Base-by-base conservation (phyloP, 2,329 filamentous ascomycete genomes). In the Exophiala sideris region DNA sequence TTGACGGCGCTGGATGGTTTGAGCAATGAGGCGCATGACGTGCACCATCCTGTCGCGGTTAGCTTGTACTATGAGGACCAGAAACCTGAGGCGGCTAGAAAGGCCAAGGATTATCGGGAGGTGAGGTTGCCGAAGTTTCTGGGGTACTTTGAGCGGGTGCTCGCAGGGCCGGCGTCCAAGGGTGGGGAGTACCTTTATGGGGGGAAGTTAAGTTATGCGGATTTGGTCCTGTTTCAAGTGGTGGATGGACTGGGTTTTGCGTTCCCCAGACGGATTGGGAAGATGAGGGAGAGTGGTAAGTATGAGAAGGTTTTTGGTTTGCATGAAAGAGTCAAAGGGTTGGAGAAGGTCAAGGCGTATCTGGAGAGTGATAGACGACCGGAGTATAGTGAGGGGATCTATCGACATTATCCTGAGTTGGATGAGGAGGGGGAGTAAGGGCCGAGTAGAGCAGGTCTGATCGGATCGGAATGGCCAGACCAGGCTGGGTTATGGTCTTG, bases 211-310 rank as follows among this genome's bases (percentile, higher is more conserved):
- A 88, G 83, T 0, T 89, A 87, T 68, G 88, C 87, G 11, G 88
- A 92, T 66, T 73, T 87, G 45, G 85, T 87, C 2, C 66, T 91
- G 1, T 91, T 86, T 75, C 87, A 90, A 70, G 83, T 86, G 57
- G 56, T 86, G 32, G 77, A 85, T 62, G 84, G 84, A 2, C 53
- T 64, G 41, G 54, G 21, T 12, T 87, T 80, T 69, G 84, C 87
- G 11, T 91, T 91, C 63, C 86, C 86, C 1, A 88, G 85, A 62
- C 83, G 87, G 34, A 68, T 87, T 63, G 71, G 73, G 56, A 76
- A 74, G 32, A 69, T 83, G 48, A 78, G 80, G 67, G 71, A 76
- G 44, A 74, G 74, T 21, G 79, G 77, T 2, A 78, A 86, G 40
- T 89, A 83, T 58, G 70, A 75, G 1, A 71, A 76, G 45, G 76